Conservation (phyloP, 2,329 filamentous ascomycete species). For the Teratosphaeria nubilosa region DNA sequence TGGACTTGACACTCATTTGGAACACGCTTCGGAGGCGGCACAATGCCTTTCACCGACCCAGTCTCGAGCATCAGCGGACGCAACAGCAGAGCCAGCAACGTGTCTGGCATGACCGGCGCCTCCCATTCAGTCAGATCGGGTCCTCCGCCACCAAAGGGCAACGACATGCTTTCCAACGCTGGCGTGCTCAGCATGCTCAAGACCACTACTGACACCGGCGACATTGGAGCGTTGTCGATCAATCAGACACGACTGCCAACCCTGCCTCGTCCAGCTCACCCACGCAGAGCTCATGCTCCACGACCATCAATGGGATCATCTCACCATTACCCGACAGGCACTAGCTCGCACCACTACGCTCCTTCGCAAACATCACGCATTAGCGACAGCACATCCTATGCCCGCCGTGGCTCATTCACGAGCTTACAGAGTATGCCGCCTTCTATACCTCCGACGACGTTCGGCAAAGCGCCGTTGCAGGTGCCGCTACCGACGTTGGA, state of each 20-base stretch:
- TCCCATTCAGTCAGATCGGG: slow-evolving; percentile 21
- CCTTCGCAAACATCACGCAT: slow-evolving; percentile 33
- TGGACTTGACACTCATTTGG: slow-evolving; percentile 14
- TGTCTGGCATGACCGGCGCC: slow-evolving; percentile 28
- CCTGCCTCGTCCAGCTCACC: slow-evolving; percentile 26
- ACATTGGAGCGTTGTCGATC: slow-evolving; percentile 32
- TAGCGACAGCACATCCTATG: slow-evolving; percentile 18
- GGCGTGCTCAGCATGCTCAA: slow-evolving; percentile 42
- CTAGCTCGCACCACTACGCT: slow-evolving; percentile 23
- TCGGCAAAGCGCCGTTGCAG: slow-evolving; percentile 12
- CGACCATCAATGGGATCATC: slow-evolving; percentile 27
- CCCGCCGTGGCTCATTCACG: slow-evolving; percentile 30
- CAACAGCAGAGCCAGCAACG: slow-evolving; percentile 37
- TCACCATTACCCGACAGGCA: slow-evolving; percentile 19
- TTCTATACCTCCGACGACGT: slow-evolving; percentile 23
- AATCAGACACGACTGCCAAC: slow-evolving; percentile 29
- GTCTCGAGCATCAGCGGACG: slow-evolving; percentile 38
- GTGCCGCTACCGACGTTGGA: slow-evolving; percentile 14
- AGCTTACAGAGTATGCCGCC: slow-evolving; percentile 34
- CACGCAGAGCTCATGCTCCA: slow-evolving; percentile 25
- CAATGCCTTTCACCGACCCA: slow-evolving; percentile 35
- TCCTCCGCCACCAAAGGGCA: slow-evolving; percentile 16
- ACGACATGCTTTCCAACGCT: slow-evolving; percentile 26
- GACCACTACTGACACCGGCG: slow-evolving; percentile 39
- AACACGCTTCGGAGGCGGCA: slow-evolving; percentile 22